phyloP scores from a whole-genome alignment of 140 eudicot species.

The Bidens hawaiensis region DNA sequence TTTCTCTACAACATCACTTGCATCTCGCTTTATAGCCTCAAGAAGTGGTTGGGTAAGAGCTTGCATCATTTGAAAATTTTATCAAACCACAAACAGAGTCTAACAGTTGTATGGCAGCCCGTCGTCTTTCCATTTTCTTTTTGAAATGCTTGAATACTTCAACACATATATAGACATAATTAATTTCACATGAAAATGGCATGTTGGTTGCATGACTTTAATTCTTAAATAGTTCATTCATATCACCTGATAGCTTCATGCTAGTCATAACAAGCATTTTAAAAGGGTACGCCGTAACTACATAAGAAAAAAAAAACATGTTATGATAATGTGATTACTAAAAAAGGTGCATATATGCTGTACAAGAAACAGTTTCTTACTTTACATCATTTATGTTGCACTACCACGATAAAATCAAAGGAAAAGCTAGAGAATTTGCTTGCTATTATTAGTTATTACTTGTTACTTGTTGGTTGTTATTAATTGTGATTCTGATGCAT shows the following conservation, averaged over 20 bases:
- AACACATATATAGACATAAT: neutral
- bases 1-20: neutral
- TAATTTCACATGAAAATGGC: neutral
- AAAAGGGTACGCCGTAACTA: neutral
- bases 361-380: no score
- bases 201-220: neutral
- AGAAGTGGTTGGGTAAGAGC: neutral
- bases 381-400: no score
- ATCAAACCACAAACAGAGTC: neutral
- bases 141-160: neutral
- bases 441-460: no score
- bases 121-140: neutral
- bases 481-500: no score
- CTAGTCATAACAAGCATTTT: neutral
- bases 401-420: no score
- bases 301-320: neutral
- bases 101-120: neutral
- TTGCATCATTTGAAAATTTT: neutral
- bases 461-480: no score
- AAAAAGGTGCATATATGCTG: no score
- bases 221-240: neutral
- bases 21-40: neutral
- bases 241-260: neutral
- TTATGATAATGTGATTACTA: neutral
- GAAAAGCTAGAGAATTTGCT: no score